Percentiles rank a stretch among this genome's conserved stretches.
Evolutionary conservation across 2,329 filamentous ascomycete species (phyloP).

Genomic region (Bretziella fagacearum): DNA sequence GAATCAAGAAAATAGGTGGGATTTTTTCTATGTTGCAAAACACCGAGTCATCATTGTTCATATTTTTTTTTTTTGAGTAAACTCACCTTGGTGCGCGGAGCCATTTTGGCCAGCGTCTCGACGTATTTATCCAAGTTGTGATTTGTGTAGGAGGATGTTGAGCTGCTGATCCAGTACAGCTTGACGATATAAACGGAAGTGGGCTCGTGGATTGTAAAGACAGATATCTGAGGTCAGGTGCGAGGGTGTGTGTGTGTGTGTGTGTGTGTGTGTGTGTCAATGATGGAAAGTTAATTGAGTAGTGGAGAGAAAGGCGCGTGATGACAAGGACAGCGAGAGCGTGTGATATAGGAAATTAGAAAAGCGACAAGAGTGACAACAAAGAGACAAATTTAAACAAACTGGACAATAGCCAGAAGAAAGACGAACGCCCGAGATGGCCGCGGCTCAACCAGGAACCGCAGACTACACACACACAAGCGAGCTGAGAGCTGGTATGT

Average conservation of each 20-base stretch:
- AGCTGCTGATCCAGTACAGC: background rate
- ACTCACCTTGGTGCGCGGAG: slow-evolving; percentile 1
- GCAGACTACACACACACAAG: background rate
- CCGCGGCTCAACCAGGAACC: background rate
- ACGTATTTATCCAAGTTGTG: background rate
- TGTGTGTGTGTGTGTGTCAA: too few relatives aligned
- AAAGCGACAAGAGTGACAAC: background rate
- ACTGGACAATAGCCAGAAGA: background rate
- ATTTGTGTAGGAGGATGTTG: background rate
- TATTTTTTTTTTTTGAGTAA: background rate
- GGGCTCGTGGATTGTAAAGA: background rate
- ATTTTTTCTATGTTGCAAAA: background rate
- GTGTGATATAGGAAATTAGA: background rate
- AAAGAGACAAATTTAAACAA: background rate
- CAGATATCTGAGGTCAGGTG: background rate
- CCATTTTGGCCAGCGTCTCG: background rate
- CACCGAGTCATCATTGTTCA: background rate
- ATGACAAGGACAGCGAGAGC: too few relatives aligned
- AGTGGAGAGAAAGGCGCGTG: too few relatives aligned
- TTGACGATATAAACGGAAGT: background rate
- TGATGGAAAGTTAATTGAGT: too few relatives aligned
- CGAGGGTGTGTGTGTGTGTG: background rate
- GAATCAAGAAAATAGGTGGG: too few relatives aligned
- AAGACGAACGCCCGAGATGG: slow-evolving; percentile 1
- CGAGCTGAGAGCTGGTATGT: background rate